A percentile compares a stretch with the other conserved stretches of the same genome.
Evolutionary conservation across 345 rosid species (phyloP).

Genomic region (Populus simonii): DNA sequence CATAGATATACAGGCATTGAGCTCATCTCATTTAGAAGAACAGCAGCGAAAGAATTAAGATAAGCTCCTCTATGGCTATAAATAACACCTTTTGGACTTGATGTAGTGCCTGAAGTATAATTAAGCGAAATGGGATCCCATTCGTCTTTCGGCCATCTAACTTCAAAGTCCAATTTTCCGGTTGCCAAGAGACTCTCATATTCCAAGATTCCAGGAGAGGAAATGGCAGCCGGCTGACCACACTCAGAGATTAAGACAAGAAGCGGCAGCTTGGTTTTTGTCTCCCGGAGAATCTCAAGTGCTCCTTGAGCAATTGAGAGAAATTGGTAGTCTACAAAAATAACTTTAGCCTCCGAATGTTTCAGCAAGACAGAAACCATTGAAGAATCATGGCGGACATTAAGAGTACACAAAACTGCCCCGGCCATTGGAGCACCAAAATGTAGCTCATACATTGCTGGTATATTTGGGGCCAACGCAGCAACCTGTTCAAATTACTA

Average conservation of each 20-base stretch:
- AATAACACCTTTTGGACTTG: slow-evolving; percentile 34
- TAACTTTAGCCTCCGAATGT: slow-evolving; percentile 53
- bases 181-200: slow-evolving; percentile 43
- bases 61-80: slow-evolving; percentile 34
- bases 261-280: slow-evolving; percentile 34
- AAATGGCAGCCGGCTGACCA: slow-evolving; percentile 4
- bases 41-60: slow-evolving; percentile 26
- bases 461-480: slow-evolving; percentile 54
- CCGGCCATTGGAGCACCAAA: slow-evolving; percentile 69
- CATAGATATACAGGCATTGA: slow-evolving; percentile 32
- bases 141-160: slow-evolving; percentile 34
- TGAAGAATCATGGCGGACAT: slow-evolving; percentile 50
- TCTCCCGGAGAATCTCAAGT: slow-evolving; percentile 39
- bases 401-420: slow-evolving; percentile 56
- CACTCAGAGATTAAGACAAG: slow-evolving; percentile 39
- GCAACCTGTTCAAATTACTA: slow-evolving; percentile 47
- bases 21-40: slow-evolving; percentile 24
- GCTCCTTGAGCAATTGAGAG: slow-evolving; percentile 45
- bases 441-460: slow-evolving; percentile 63
- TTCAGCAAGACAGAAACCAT: slow-evolving; percentile 43
- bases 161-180: slow-evolving; percentile 43
- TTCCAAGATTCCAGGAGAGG: slow-evolving; percentile 26
- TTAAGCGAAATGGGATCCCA: slow-evolving; percentile 31
- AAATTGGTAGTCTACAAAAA: slow-evolving; percentile 52
- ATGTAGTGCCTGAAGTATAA: slow-evolving; percentile 35